Conservation (phyloP, 768 basidiomycete species). For the Russula griseocarnosa region DNA sequence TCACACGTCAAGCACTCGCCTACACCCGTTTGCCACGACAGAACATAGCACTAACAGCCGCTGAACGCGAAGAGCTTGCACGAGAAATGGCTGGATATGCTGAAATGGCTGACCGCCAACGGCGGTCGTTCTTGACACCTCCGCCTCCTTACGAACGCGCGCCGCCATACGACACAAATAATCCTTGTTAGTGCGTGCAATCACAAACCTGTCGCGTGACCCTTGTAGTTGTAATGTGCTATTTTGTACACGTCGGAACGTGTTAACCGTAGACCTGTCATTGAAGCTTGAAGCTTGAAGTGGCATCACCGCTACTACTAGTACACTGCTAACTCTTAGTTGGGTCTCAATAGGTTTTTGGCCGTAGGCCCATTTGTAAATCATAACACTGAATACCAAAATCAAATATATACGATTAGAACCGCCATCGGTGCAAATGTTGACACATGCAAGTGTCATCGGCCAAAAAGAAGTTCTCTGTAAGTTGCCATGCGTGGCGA, state of each 20-base stretch:
- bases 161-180: conserved; percentile 42
- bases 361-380: background rate
- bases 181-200: background rate
- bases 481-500: background rate
- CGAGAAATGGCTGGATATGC: conserved; percentile 41
- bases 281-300: too few species aligned
- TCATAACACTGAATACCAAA: background rate
- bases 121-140: conserved; percentile 37
- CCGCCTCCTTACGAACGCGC: conserved; percentile 52
- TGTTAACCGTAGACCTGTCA: background rate
- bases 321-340: background rate
- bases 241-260: background rate
- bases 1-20: conserved; percentile 42
- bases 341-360: background rate
- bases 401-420: background rate
- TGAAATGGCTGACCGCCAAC: conserved; percentile 38
- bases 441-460: background rate
- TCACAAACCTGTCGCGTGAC: background rate
- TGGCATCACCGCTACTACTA: background rate
- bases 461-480: background rate
- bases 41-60: conserved; percentile 41
- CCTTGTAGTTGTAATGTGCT: background rate
- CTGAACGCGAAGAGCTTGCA: conserved; percentile 46
- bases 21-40: conserved; percentile 45
- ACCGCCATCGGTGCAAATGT: background rate